Evolutionary conservation across 2,329 filamentous ascomycete genomes (phyloP).

Genomic region (Neofusicoccum sp.): DNA sequence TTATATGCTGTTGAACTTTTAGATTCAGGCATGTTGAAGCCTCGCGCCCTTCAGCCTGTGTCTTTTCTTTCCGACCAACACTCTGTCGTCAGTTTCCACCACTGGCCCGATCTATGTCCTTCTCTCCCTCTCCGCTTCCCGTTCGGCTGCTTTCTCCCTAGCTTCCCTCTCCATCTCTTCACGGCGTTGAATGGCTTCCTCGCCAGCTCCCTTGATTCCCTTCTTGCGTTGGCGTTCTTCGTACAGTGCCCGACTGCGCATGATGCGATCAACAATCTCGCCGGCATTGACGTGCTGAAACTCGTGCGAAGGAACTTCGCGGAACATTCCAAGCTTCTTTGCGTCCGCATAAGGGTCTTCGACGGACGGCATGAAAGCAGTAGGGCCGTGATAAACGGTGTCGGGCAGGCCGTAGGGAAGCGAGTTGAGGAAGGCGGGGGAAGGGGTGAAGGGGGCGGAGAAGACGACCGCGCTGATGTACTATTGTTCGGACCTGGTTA

Average conservation of each 20-base stretch:
- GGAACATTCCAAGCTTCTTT: constrained; percentile 81
- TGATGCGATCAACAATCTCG: constrained; percentile 85
- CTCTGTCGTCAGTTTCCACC: neutral
- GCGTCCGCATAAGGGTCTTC: constrained; percentile 67
- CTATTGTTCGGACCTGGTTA: constrained; percentile 42
- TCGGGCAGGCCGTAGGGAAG: constrained; percentile 69
- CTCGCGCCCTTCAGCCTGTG: neutral
- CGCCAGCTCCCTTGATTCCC: constrained; percentile 77
- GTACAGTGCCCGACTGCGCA: constrained; percentile 82
- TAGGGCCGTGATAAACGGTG: constrained; percentile 94
- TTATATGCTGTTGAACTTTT: constrained; percentile 15
- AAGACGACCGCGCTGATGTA: constrained; percentile 88
- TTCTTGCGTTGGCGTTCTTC: constrained; percentile 90
- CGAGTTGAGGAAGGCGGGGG: constrained; percentile 69
- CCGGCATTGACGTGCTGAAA: constrained; percentile 89
- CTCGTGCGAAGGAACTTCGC: constrained; percentile 70
- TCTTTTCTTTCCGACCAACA: neutral
- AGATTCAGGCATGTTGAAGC: constrained; percentile 4
- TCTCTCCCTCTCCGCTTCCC: constrained; percentile 5
- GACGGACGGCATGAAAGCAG: constrained; percentile 73
- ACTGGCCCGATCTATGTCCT: neutral
- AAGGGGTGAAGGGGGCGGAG: constrained; percentile 83
- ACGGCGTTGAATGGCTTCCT: constrained; percentile 50
- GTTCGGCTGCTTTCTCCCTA: constrained; percentile 11
- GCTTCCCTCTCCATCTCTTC: constrained; percentile 40